Evolutionary conservation across 441 rosid genomes (phyloP), one percentile per base, ranked within the genome.

Genomic region (Pelargonium citronellum): DNA sequence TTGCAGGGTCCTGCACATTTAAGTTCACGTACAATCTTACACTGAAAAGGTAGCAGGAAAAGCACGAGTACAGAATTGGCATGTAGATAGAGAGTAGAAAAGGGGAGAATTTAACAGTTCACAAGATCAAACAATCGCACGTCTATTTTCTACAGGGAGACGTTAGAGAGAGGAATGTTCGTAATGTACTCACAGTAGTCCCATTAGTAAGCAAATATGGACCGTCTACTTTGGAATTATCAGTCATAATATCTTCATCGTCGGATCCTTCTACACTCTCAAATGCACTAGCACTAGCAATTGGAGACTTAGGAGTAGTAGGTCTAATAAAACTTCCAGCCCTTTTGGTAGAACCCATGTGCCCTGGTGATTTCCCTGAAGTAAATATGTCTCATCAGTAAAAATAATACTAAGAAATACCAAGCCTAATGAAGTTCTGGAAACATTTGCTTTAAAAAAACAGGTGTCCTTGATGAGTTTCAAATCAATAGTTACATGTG

Each of bases 291-390:
- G 87, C 96, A 81, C 93, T 88, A 24, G 91, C 89, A 77, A 80
- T 92, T 58, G 99, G 99, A 30, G 99, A 95, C 81, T 89, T 92
- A 0, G 99, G 99, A 75, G 98, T 87, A 49, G 89, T 86, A 73
- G 95, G 89, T 80, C 91, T 86, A 22, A 86, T 82, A 72, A 87
- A 81, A 78, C 73, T 85, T 68, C 87, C 89, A 64, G 81, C 51
- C 80, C 88, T 88, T 86, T 85, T 89, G n/a, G 83, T 73, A 41
- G 82, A 75, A 76, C 81, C 72, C 51, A 79, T 80, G 75, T 77
- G 89, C 49, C 81, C 82, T 64, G 85, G 72, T 72, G 95, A 75
- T 78, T 87, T 84, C 71, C 88, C 98, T 92, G 85, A 55, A 69
- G 79, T 60, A 75, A 8, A 65, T 37, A 4, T 55, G 61, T 15